Percentiles rank a stretch among this genome's conserved stretches.
These are phyloP conservation scores for Pichia sp. DNA, from an alignment of 1,139 yeast genomes.

Conservation along the genomic window DNA sequence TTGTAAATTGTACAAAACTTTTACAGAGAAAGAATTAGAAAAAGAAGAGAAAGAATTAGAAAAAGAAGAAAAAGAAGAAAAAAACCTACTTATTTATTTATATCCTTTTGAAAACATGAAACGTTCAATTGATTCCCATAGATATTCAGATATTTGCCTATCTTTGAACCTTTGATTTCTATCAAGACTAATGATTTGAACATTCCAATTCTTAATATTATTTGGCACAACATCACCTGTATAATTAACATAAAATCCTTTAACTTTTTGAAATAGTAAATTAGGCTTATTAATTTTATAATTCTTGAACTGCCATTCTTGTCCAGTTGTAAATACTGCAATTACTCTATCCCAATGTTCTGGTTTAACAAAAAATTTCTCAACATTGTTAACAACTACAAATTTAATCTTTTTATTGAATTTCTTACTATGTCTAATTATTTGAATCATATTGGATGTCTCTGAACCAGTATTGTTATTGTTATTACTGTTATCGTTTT, in stretches of 20 bases:
- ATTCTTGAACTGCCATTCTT: conserved; percentile 89
- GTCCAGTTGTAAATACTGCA: conserved; percentile 95
- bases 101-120: conserved; percentile 45
- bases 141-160: conserved; percentile 72
- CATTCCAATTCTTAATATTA: conserved; percentile 81
- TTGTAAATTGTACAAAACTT: too few relatives aligned
- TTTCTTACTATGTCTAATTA: conserved; percentile 52
- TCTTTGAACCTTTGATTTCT: conserved; percentile 83
- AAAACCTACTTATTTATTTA: conserved; percentile 15
- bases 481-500: conserved; percentile 23
- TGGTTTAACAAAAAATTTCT: conserved; percentile 84
- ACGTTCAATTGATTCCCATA: conserved; percentile 75
- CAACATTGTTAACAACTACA: conserved; percentile 82
- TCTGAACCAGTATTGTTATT: conserved; percentile 17
- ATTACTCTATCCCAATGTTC: conserved; percentile 97
- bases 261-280: conserved; percentile 69
- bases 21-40: too few relatives aligned
- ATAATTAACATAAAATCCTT: conserved; percentile 75
- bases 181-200: conserved; percentile 68
- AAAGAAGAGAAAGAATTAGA: too few relatives aligned
- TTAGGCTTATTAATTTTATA: conserved; percentile 83
- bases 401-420: conserved; percentile 54
- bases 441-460: conserved; percentile 41
- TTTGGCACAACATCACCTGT: conserved; percentile 76
- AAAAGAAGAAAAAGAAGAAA: too few relatives aligned